phyloP scores from a whole-genome alignment of 2,329 filamentous ascomycete species.

The Penicillium brevicompactum region DNA sequence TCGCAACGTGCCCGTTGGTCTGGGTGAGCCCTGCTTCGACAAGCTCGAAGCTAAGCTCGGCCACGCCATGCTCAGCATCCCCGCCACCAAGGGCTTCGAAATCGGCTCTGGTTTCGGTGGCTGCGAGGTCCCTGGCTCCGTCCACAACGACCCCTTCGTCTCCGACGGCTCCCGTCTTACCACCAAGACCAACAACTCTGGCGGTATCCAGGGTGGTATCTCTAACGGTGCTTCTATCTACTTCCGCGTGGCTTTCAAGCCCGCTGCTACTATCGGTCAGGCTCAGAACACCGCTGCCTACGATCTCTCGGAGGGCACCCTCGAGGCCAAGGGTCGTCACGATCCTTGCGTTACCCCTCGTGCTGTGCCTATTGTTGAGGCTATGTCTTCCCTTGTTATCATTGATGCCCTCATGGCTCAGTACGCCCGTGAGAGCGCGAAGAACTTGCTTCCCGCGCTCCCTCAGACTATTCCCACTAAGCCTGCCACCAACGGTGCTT shows the following conservation, averaged over 20 bases:
- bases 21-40: constrained; percentile 93
- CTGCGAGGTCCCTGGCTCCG: constrained; percentile 81
- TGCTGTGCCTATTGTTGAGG: constrained; percentile 72
- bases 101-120: constrained; percentile 91
- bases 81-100: constrained; percentile 93
- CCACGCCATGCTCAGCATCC: constrained; percentile 94
- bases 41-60: constrained; percentile 90
- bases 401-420: constrained; percentile 88
- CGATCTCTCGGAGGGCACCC: constrained; percentile 71
- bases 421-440: constrained; percentile 61
- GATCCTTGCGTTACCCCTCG: constrained; percentile 91
- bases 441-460: constrained; percentile 48
- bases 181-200: constrained; percentile 92
- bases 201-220: constrained; percentile 94
- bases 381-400: constrained; percentile 84
- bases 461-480: constrained; percentile 39
- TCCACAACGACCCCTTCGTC: constrained; percentile 88
- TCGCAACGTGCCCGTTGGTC: constrained; percentile 77
- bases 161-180: constrained; percentile 61
- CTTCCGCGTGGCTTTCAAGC: constrained; percentile 94
- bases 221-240: constrained; percentile 91
- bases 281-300: constrained; percentile 83
- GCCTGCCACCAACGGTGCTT: constrained; percentile 29
- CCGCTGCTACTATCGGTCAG: constrained; percentile 88
- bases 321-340: constrained; percentile 91